Evolutionary conservation across 495 filamentous ascomycete genomes (phyloP).

Genomic region (Xylaria cubensis): DNA sequence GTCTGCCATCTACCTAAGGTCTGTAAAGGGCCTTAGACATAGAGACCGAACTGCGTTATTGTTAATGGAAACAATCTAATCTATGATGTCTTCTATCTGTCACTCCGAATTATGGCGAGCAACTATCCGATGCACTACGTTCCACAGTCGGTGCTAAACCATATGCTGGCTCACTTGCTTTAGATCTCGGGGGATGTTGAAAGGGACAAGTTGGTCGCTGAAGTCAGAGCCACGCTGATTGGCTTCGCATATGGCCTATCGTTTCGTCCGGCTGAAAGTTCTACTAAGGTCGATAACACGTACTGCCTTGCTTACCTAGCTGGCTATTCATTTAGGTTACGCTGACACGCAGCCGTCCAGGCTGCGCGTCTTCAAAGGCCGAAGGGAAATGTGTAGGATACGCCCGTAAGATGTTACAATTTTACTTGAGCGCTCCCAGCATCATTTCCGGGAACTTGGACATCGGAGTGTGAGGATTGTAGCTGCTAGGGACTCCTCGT

Average conservation of each 20-base stretch:
- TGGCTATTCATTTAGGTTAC: neutral
- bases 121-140: neutral
- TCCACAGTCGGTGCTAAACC: neutral
- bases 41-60: neutral
- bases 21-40: neutral
- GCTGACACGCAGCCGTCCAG: neutral
- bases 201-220: neutral
- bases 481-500: constrained; percentile 1
- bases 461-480: neutral
- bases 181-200: neutral
- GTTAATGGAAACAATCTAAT: neutral
- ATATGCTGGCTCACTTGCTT: neutral
- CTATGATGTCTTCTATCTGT: too few relatives aligned
- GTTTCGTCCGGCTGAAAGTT: neutral
- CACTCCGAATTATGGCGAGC: neutral
- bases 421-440: neutral
- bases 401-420: constrained; percentile 19
- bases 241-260: neutral
- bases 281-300: neutral
- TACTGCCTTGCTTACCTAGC: neutral
- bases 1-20: neutral
- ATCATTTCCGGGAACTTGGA: constrained; percentile 22
- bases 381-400: neutral
- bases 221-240: neutral
- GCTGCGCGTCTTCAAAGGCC: constrained; percentile 1